These are phyloP conservation scores for Lentinula sp. DNA, from an alignment of 768 basidiomycete genomes.

Conservation along the genomic window DNA sequence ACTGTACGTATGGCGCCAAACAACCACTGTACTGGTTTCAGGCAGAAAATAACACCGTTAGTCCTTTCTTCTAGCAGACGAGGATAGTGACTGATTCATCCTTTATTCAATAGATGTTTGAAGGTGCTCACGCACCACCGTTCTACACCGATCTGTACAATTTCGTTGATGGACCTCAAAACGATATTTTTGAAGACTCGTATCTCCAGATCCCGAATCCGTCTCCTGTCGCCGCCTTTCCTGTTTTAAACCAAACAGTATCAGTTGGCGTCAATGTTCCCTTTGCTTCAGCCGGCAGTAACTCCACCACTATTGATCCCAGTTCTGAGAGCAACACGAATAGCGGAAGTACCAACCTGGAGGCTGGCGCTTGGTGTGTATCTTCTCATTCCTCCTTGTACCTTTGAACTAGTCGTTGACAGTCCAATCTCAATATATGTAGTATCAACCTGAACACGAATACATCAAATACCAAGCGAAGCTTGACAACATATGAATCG, in stretches of 20 bases:
- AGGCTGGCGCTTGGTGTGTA: not conserved
- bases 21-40: conserved; percentile 70
- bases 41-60: conserved; percentile 52
- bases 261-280: not conserved
- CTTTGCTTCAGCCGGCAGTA: not conserved
- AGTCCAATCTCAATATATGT: not conserved
- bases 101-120: conserved; percentile 46
- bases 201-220: conserved; percentile 40
- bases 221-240: conserved; percentile 32
- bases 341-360: too few species aligned
- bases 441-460: not conserved
- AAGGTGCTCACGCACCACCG: conserved; percentile 54
- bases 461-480: not conserved
- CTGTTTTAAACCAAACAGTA: conserved; percentile 15
- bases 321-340: not conserved
- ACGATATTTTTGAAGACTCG: conserved; percentile 64
- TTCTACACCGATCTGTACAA: conserved; percentile 68
- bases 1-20: conserved; percentile 72
- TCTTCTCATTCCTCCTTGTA: not conserved
- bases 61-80: too few species aligned
- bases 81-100: too few species aligned
- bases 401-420: not conserved
- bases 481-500: not conserved
- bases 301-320: not conserved
- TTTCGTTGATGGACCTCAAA: conserved; percentile 66